Evolutionary conservation across 305 asterid species (phyloP).

Genomic region (Plantago rigida): DNA sequence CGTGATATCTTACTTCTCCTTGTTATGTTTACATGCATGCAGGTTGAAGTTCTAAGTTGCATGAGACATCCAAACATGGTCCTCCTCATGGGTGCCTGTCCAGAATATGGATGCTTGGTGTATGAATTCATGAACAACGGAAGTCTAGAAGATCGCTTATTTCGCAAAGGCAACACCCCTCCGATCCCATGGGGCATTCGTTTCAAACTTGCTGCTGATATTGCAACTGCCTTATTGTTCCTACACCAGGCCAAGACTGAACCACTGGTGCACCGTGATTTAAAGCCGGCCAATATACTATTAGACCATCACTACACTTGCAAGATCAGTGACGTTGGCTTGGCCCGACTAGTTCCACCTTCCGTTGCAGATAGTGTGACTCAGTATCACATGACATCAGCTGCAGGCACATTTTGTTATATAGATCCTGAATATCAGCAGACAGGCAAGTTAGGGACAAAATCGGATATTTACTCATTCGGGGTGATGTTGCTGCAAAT

Average conservation of each 20-base stretch:
- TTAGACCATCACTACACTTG: constrained; percentile 38
- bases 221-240: constrained; percentile 46
- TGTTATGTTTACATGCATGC: neutral
- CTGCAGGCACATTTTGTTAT: constrained; percentile 56
- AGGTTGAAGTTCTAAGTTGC: constrained; percentile 65
- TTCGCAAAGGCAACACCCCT: constrained; percentile 57
- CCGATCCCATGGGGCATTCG: constrained; percentile 47
- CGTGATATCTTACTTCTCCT: neutral
- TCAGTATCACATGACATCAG: constrained; percentile 50
- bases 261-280: constrained; percentile 50
- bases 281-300: constrained; percentile 49
- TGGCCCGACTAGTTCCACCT: constrained; percentile 48
- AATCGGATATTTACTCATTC: constrained; percentile 33
- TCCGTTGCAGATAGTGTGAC: constrained; percentile 41
- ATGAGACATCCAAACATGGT: constrained; percentile 87
- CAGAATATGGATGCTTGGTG: constrained; percentile 69
- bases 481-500: constrained; percentile 36
- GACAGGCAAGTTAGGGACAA: constrained; percentile 35
- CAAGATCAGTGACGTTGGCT: constrained; percentile 53
- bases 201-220: constrained; percentile 45
- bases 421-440: constrained; percentile 63
- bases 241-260: constrained; percentile 56
- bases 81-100: constrained; percentile 70
- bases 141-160: constrained; percentile 65
- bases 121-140: constrained; percentile 72